Conservation (phyloP, 2,329 filamentous ascomycete species). For the Botrytis paeoniae region DNA sequence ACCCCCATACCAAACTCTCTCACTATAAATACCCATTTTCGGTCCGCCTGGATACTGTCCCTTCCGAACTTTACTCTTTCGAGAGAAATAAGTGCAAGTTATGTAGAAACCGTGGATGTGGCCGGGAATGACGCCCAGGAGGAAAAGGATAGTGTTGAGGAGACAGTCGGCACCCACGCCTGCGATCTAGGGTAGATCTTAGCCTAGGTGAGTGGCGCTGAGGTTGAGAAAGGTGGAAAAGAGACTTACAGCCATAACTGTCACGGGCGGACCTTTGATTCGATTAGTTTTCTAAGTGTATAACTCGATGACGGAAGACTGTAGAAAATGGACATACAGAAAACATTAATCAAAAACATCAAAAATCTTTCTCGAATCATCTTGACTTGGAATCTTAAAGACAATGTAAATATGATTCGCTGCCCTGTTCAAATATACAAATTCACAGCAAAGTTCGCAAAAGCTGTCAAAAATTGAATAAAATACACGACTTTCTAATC, state of each 20-base stretch:
- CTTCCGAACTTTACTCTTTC: conserved; percentile 53
- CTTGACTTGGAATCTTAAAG: not conserved
- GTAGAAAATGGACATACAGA: conserved; percentile 24
- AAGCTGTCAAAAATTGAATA: not conserved
- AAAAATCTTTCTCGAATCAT: conserved; percentile 24
- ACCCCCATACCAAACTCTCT: conserved; percentile 66
- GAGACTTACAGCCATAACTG: conserved; percentile 26
- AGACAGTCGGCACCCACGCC: conserved; percentile 29
- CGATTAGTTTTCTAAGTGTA: not conserved
- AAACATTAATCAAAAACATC: conserved; percentile 29
- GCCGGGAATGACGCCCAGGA: conserved; percentile 32
- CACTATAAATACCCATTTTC: conserved; percentile 69
- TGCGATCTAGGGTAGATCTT: conserved; percentile 20
- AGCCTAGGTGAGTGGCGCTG: not conserved
- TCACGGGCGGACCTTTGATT: conserved; percentile 28
- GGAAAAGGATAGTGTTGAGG: conserved; percentile 30
- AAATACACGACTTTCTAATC: not conserved
- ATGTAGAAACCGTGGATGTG: conserved; percentile 38
- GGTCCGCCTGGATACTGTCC: conserved; percentile 53
- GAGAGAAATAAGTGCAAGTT: conserved; percentile 78
- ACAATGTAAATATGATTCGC: not conserved
- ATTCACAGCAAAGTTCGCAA: not conserved
- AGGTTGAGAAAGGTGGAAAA: not conserved
- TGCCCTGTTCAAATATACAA: not conserved
- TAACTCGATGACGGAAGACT: not conserved